Base-by-base conservation (phyloP, 2,329 filamentous ascomycete species). In the Cryoendolithus antarcticus region DNA sequence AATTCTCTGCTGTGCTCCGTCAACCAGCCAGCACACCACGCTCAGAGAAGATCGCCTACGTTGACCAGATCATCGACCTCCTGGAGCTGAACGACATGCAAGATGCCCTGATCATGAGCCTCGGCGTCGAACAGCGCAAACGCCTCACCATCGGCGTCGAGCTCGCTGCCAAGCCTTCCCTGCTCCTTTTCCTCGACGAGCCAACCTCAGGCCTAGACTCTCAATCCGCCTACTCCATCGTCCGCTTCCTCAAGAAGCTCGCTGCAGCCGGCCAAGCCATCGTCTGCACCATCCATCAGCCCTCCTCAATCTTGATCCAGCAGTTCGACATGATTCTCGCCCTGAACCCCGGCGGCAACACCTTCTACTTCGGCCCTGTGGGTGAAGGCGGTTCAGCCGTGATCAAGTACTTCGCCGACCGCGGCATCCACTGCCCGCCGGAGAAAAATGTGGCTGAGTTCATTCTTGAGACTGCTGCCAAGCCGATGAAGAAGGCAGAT, bases 251-350 rank as follows among this genome's bases (percentile, higher is more conserved):
- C 40, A 77, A 75, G 62, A 83, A 83, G 55, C 66, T 84, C 3
- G 68, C 75, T 4, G 63, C 68, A 6, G 74, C 77, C 9, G 80
- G 79, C 1, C 77, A 83, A 52, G 79, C 79, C 6, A 82, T 85
- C 45, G 65, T 85, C 38, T 83, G 80, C 58, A 84, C 80, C 0
- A 83, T 84, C 39, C 80, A 84, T 52, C 80, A 84, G 51, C 80
- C 80, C 3, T 80, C 74, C 2, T 77, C 75, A 1, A 70, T 80
- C 43, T 64, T 84, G 2, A 77, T 83, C 42, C 71, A 82, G 51
- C 71, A 83, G 51, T 85, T 85, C 58, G 80, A 84, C 55, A 80
- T 80, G 71, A 74, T 84, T n/a, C 67, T 85, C 1, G 75, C 77
- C 2, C 65, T 84, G 28, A 80, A 80, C 49, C 77, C 71, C 0